Evolutionary conservation across 768 basidiomycete genomes (phyloP).

Genomic region (Xerocomellus intermedius): DNA sequence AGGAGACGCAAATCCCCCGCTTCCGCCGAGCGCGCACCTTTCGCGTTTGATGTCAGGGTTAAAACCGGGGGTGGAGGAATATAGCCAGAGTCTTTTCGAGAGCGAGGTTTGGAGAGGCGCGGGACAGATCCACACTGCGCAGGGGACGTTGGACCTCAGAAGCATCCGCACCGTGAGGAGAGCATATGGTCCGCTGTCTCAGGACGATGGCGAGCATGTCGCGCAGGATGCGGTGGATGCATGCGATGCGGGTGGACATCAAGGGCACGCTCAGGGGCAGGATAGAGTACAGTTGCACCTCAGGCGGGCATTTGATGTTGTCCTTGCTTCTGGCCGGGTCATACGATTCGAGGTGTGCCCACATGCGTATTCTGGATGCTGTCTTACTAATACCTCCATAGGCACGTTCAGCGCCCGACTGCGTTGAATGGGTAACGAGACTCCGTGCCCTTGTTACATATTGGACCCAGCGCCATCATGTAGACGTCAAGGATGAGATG

Average conservation of each 20-base stretch:
- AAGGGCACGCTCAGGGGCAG: constrained; percentile 39
- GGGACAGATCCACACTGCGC: constrained; percentile 59
- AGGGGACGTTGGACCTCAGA: constrained; percentile 73
- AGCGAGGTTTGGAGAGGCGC: constrained; percentile 62
- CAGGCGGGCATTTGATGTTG: constrained; percentile 74
- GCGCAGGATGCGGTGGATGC: constrained; percentile 44
- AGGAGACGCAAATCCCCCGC: constrained; percentile 60
- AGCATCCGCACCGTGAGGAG: constrained; percentile 63
- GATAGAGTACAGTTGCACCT: constrained; percentile 51
- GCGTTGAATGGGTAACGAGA: constrained; percentile 83
- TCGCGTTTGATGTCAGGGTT: constrained; percentile 29
- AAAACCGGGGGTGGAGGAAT: constrained; percentile 26
- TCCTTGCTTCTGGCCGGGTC: constrained; percentile 64
- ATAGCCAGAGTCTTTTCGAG: constrained; percentile 40
- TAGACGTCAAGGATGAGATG: constrained; percentile 80
- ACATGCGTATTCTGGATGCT: neutral
- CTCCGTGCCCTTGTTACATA: constrained; percentile 69
- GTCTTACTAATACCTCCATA: constrained; percentile 28
- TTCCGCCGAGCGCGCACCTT: constrained; percentile 55
- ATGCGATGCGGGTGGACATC: constrained; percentile 66
- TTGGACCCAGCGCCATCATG: constrained; percentile 75
- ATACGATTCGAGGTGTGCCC: constrained; percentile 74
- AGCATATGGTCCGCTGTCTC: constrained; percentile 36
- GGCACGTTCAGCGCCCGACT: constrained; percentile 63
- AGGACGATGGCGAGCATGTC: constrained; percentile 27